These are phyloP conservation scores for Phialophora tarda DNA, from an alignment of 2,329 filamentous ascomycete species.

Conservation along the genomic window DNA sequence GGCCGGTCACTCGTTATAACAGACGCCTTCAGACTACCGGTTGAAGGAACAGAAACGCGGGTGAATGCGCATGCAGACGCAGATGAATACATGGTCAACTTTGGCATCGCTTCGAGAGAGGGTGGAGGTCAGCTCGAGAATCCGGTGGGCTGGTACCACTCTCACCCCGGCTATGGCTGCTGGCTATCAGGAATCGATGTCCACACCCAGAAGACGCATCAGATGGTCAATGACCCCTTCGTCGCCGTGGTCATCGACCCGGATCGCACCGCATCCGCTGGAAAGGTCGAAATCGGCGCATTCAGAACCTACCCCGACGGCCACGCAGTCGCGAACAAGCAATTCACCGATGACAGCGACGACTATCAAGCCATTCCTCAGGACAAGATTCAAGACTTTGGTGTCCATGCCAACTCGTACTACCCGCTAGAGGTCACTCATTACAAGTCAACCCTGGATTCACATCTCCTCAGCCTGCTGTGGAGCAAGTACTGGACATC, in stretches of 20 bases:
- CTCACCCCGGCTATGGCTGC: constrained; percentile 95
- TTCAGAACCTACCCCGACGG: constrained; percentile 87
- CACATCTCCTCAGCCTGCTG: constrained; percentile 80
- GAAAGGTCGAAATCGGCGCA: constrained; percentile 95
- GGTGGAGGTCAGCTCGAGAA: constrained; percentile 79
- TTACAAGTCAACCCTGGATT: constrained; percentile 91
- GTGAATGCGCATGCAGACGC: constrained; percentile 96
- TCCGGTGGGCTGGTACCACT: constrained; percentile 97
- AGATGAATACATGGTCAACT: constrained; percentile 95
- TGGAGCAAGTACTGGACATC: constrained; percentile 99
- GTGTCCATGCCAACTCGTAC: constrained; percentile 87
- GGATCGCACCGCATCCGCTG: constrained; percentile 89
- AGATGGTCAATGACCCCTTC: constrained; percentile 86
- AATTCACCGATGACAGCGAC: constrained; percentile 49
- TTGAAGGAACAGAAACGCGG: constrained; percentile 97
- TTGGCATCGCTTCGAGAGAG: constrained; percentile 75
- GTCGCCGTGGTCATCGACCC: constrained; percentile 96
- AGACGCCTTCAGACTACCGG: constrained; percentile 89
- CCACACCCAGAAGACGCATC: constrained; percentile 81
- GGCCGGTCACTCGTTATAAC: constrained; percentile 86
- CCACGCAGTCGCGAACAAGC: constrained; percentile 64
- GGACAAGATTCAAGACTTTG: constrained; percentile 95
- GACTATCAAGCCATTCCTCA: constrained; percentile 72
- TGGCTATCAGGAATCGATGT: constrained; percentile 98
- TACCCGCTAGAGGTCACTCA: constrained; percentile 90